Evolutionary conservation across 2,329 filamentous ascomycete species (phyloP).

Genomic region (Elsinoe fawcettii): DNA sequence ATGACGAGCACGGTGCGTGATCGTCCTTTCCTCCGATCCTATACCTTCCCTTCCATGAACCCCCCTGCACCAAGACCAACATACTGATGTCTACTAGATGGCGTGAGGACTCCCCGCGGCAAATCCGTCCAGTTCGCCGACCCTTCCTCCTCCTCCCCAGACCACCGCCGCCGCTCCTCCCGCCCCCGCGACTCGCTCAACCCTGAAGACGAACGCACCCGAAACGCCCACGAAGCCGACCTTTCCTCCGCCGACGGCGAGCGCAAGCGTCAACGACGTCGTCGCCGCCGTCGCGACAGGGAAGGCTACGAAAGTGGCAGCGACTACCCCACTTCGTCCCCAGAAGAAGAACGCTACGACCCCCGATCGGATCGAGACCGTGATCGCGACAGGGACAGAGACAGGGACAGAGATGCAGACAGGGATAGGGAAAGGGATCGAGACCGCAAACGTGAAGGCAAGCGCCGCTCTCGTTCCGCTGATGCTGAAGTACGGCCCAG

Average conservation of each 20-base stretch:
- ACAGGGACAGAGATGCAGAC: not conserved
- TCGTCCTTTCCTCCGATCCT: conserved; percentile 13
- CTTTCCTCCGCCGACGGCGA: conserved; percentile 14
- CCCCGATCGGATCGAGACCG: conserved; percentile 8
- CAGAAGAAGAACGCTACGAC: conserved; percentile 15
- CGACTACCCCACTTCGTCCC: conserved; percentile 13
- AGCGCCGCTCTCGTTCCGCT: not conserved
- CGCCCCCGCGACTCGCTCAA: not conserved
- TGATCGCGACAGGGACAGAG: not conserved
- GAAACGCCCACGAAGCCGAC: conserved; percentile 15
- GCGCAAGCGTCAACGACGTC: conserved; percentile 12
- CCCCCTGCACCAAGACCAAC: not conserved
- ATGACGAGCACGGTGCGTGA: conserved; percentile 23
- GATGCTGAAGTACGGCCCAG: not conserved
- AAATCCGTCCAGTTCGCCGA: conserved; percentile 15
- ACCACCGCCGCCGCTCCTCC: conserved; percentile 5
- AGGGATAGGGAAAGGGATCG: not conserved
- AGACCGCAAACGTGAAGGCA: conserved; percentile 12
- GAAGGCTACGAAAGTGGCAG: conserved; percentile 8
- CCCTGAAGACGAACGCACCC: conserved; percentile 12
- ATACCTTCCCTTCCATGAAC: not conserved
- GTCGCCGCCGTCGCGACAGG: conserved; percentile 7
- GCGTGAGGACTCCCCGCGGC: conserved; percentile 6
- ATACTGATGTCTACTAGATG: conserved; percentile 4
- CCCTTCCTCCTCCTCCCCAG: conserved; percentile 7